Percentiles rank a stretch among this genome's conserved stretches.
phyloP scores from a whole-genome alignment of 148 eudicot species.

The Camellia japonica region DNA sequence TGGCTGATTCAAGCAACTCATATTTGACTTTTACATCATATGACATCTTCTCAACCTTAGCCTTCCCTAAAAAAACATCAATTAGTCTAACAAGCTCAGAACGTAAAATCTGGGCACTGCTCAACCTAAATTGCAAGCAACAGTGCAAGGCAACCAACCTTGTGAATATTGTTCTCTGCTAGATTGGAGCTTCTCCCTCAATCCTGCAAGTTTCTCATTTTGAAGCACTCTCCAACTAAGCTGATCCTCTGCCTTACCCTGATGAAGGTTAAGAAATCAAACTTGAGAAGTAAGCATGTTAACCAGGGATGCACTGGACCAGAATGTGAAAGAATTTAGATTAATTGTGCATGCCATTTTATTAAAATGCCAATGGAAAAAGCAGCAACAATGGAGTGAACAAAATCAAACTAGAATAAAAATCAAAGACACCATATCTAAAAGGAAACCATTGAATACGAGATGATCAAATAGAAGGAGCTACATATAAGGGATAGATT shows the following conservation, averaged over 20 bases:
- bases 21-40: slow-evolving; percentile 58
- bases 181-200: slow-evolving; percentile 69
- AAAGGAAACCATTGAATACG: background rate
- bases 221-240: slow-evolving; percentile 75
- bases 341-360: background rate
- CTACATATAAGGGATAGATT: too few species aligned
- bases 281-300: background rate
- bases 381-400: background rate
- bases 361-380: background rate
- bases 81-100: slow-evolving; percentile 10
- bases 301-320: slow-evolving; percentile 13
- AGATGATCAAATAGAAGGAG: background rate
- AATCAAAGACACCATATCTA: background rate
- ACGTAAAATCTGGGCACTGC: background rate
- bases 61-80: slow-evolving; percentile 52
- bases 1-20: slow-evolving; percentile 71
- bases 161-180: slow-evolving; percentile 56
- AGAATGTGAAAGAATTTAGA: background rate
- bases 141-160: slow-evolving; percentile 40
- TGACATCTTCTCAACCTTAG: slow-evolving; percentile 69
- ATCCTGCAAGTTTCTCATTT: slow-evolving; percentile 64
- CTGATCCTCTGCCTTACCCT: slow-evolving; percentile 94
- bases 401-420: background rate
- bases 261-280: background rate
- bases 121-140: background rate